Base-by-base conservation (phyloP, 345 rosid genomes). In the Aurinia saxatilis region DNA sequence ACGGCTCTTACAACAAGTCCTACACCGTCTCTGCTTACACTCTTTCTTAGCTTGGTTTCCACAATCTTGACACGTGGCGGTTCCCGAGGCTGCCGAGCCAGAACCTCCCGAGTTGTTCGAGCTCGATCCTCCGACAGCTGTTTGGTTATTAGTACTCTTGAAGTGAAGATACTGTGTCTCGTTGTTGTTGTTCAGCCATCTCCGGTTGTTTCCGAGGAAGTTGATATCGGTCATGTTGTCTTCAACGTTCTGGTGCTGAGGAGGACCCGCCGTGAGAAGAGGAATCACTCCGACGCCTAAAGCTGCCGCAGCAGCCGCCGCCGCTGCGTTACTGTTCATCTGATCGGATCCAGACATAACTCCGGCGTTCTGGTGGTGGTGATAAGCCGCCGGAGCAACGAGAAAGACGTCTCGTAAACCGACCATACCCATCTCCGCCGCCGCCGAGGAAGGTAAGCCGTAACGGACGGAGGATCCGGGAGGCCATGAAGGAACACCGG, bases 1-100 rank as follows among this genome's bases (percentile, higher is more conserved):
- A 29, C 97, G 88, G 60, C 96, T 90, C 66, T 87, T 90, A 56
- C 99, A 93, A 50, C 99, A 93, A 1, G 99, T 90, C 68, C 99
- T 70, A 41, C 99, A 93, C 77, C 99, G 77, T 49, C 90, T 72
- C 57, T 82, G 91, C 65, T 60, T 74, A 19, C 99, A 93, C 56
- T 87, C 99, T 29, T 93, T 93, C 87, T 93, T 93, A 1, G 99
- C 95, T 53, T 93, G 97, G 86, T 93, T 93, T 8, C 99, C 99
- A 60, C 99, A 93, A 42, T 93, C 99, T 68, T 87, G 97, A 67
- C 99, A 93, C 64, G 99, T 87, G 13, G 85, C 54, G 6, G 74
- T 70, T 0, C 95, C 81, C 31, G 77, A 75, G 7, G 78, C 78
- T 2, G 82, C 80, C 12, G 80, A 78, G 23, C 74, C 78, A 16